phyloP scores from a whole-genome alignment of 495 filamentous ascomycete genomes.

The Lophiostoma macrostomum region DNA sequence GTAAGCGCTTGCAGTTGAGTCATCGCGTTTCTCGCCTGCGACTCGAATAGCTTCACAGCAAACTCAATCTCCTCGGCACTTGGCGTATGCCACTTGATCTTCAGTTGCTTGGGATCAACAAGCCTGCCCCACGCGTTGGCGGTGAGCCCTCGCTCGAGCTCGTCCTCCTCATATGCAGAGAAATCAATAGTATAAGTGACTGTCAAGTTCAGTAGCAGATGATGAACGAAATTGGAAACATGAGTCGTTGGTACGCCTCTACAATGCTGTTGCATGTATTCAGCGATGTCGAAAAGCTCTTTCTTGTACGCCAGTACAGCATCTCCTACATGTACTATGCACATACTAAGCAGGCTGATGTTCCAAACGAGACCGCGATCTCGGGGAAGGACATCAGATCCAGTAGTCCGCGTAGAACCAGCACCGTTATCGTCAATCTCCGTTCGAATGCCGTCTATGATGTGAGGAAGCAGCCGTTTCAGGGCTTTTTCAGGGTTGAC shows the following conservation, averaged over 20 bases:
- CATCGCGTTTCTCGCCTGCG: conserved; percentile 66
- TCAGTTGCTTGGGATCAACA: conserved; percentile 67
- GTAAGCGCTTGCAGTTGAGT: conserved; percentile 70
- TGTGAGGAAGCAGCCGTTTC: conserved; percentile 81
- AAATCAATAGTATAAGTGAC: conserved; percentile 90
- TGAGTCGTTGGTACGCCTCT: conserved; percentile 90
- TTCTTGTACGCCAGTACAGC: conserved; percentile 82
- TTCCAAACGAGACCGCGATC: conserved; percentile 95
- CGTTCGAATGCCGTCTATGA: conserved; percentile 86
- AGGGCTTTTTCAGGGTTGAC: conserved; percentile 89
- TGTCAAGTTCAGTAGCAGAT: conserved; percentile 95
- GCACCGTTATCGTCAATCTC: conserved; percentile 98
- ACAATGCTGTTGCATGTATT: conserved; percentile 94
- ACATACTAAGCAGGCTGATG: conserved; percentile 97
- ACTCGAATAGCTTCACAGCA: conserved; percentile 81
- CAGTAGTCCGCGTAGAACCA: conserved; percentile 88
- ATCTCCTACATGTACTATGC: conserved; percentile 89
- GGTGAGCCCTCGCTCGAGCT: conserved; percentile 54
- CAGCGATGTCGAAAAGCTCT: conserved; percentile 85
- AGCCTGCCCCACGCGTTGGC: conserved; percentile 75
- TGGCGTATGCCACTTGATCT: conserved; percentile 88
- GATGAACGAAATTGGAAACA: conserved; percentile 95
- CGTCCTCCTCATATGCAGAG: conserved; percentile 72
- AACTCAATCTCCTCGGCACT: conserved; percentile 76
- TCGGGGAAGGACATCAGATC: conserved; percentile 86